Conservation (phyloP, 73 alveolate genomes). For the Symbiodinium natans region DNA sequence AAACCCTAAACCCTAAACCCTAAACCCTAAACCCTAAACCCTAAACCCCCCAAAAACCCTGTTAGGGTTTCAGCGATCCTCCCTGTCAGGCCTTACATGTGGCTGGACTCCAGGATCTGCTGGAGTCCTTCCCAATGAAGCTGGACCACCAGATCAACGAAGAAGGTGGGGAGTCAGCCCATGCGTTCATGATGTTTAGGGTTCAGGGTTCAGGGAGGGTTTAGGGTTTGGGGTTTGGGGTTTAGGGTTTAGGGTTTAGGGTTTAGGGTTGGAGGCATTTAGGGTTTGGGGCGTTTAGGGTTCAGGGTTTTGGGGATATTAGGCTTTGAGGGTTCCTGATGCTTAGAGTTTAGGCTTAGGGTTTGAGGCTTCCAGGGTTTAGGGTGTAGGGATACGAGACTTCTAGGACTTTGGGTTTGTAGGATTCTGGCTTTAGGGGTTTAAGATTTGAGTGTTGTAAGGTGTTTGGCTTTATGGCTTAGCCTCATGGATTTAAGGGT, state of each 20-base stretch:
- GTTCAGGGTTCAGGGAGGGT: background rate
- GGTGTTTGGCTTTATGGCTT: too few species aligned
- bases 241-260: too few species aligned
- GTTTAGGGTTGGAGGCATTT: background rate
- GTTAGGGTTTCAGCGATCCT: too few species aligned
- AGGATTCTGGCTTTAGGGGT: too few species aligned
- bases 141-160: constrained; percentile 82
- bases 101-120: constrained; percentile 55
- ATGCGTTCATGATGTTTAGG: background rate
- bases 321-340: too few species aligned
- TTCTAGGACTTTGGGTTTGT: too few species aligned
- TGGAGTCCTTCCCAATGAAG: constrained; percentile 33
- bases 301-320: too few species aligned
- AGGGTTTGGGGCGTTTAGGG: background rate
- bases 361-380: background rate
- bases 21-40: too few species aligned
- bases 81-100: constrained; percentile 42
- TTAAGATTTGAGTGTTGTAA: too few species aligned
- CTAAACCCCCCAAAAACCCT: too few species aligned
- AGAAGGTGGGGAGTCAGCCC: constrained; percentile 28
- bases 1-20: too few species aligned
- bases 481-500: too few species aligned
- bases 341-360: background rate
- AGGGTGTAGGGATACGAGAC: background rate
- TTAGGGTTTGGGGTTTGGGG: background rate